Conservation (phyloP, 1,139 yeast genomes). For the Yamadazyma conglobata region DNA sequence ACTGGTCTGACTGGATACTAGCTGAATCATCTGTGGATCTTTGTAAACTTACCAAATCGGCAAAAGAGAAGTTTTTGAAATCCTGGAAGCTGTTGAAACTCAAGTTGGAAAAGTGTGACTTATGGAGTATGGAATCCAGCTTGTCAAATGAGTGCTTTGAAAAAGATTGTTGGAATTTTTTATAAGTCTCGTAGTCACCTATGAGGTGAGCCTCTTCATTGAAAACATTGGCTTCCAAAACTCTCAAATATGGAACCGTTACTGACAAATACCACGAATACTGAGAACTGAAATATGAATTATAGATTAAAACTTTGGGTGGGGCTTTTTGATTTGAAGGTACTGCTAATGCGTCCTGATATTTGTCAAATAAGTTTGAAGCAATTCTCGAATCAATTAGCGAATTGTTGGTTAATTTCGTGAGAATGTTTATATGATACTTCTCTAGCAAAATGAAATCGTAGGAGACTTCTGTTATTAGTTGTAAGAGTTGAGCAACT, state of each 20-base stretch:
- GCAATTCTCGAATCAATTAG: conserved; percentile 27
- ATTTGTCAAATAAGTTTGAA: conserved; percentile 21
- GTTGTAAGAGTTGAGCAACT: conserved; percentile 25
- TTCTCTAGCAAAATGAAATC: conserved; percentile 42
- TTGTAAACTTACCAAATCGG: conserved; percentile 29
- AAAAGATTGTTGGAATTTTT: conserved; percentile 13
- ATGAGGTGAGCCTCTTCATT: conserved; percentile 24
- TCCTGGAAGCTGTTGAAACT: conserved; percentile 25
- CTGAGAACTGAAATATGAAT: conserved; percentile 33
- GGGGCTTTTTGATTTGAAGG: conserved; percentile 12
- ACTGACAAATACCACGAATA: conserved; percentile 40
- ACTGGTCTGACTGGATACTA: conserved; percentile 19
- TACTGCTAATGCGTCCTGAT: conserved; percentile 13
- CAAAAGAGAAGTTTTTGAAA: conserved; percentile 23
- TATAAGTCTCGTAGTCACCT: conserved; percentile 16
- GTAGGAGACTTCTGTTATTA: conserved; percentile 36
- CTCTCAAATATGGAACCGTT: conserved; percentile 35
- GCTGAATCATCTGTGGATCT: conserved; percentile 19
- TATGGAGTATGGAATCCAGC: conserved; percentile 25
- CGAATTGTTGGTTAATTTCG: conserved; percentile 33
- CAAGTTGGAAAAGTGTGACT: conserved; percentile 24
- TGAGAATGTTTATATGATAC: conserved; percentile 37
- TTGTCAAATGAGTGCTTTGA: conserved; percentile 20
- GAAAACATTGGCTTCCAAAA: conserved; percentile 32
- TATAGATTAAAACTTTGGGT: conserved; percentile 34